Conservation (phyloP, 306 rosid genomes). For the Arachis hypogaea region DNA sequence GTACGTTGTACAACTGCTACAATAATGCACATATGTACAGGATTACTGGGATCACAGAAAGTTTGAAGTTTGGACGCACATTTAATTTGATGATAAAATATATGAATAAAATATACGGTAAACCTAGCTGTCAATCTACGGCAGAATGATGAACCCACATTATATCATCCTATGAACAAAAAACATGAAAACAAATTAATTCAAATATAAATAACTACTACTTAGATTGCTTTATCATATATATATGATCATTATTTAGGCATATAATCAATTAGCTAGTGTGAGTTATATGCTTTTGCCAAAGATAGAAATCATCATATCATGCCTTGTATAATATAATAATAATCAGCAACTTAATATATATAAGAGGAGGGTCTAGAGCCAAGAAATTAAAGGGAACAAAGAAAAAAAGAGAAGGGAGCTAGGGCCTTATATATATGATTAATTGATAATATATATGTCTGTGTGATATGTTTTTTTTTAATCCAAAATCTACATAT, state of each 20-base stretch:
- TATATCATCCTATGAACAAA: too few relatives aligned
- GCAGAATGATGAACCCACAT: constrained; percentile 22
- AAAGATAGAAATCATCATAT: constrained; percentile 2
- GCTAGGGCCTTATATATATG: too few relatives aligned
- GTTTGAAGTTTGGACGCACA: not conserved
- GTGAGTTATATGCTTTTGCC: constrained; percentile 8
- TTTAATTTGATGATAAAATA: not conserved
- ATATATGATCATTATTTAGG: not conserved
- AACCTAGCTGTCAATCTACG: not conserved
- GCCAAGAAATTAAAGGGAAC: not conserved
- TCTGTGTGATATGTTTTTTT: not conserved
- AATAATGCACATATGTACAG: not conserved
- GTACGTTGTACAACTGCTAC: not conserved
- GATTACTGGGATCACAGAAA: not conserved
- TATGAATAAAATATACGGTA: not conserved
- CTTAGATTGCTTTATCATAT: constrained; percentile 1
- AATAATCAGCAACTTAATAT: constrained; percentile 3
- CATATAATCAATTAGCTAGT: constrained; percentile 24
- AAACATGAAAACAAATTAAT: constrained; percentile 19
- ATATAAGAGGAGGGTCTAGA: not conserved
- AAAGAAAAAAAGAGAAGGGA: too few relatives aligned
- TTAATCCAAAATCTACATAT: too few relatives aligned
- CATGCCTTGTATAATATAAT: constrained; percentile 8
- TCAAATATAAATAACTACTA: not conserved
- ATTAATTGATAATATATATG: not conserved